Conservation (phyloP, 2,329 filamentous ascomycete species). For the Neofusicoccum cordaticola region DNA sequence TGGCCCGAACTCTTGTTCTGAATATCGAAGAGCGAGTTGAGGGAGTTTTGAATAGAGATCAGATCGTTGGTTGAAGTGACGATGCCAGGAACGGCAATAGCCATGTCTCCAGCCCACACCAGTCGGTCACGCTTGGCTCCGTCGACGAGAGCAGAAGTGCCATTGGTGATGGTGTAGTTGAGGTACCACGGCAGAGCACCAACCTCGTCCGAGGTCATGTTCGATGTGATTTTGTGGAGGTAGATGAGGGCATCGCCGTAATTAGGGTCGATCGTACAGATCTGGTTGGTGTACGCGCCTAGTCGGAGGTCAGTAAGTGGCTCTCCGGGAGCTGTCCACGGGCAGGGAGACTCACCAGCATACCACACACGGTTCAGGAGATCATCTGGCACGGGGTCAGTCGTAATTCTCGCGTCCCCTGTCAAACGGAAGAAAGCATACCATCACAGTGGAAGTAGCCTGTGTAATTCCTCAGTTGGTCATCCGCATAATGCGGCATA, state of each 20-base stretch:
- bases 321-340: neutral
- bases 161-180: constrained; percentile 36
- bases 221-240: constrained; percentile 20
- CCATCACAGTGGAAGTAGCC: constrained; percentile 44
- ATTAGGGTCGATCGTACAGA: constrained; percentile 38
- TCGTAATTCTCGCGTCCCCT: neutral
- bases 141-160: constrained; percentile 39
- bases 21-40: constrained; percentile 21
- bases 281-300: constrained; percentile 39
- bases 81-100: constrained; percentile 43
- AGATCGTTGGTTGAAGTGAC: constrained; percentile 42
- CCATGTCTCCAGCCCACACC: constrained; percentile 52
- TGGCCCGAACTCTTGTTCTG: constrained; percentile 29
- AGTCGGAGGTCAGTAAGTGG: neutral
- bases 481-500: constrained; percentile 34
- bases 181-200: constrained; percentile 38
- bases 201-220: constrained; percentile 31
- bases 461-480: constrained; percentile 35
- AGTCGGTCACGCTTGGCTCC: constrained; percentile 43
- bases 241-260: constrained; percentile 37
- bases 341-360: constrained; percentile 26
- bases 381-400: constrained; percentile 31
- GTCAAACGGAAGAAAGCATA: constrained; percentile 17
- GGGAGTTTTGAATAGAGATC: constrained; percentile 46
- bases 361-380: constrained; percentile 46